Conservation (phyloP, 768 basidiomycete species). For the Leccinum imitatum region DNA sequence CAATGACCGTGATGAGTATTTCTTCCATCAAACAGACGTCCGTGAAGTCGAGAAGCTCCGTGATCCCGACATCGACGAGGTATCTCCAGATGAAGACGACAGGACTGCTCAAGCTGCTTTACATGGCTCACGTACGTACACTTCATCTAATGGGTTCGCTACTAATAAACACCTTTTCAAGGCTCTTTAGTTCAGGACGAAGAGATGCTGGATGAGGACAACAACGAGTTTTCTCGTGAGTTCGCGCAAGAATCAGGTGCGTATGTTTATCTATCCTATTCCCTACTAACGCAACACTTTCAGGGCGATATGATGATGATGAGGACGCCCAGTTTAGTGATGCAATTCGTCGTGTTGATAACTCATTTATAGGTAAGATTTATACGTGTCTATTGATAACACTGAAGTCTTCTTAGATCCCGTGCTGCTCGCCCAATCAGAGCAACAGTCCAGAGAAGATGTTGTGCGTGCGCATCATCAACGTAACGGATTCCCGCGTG, state of each 20-base stretch:
- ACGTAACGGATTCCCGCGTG: not conserved
- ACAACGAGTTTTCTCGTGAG: not conserved
- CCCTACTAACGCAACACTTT: not conserved
- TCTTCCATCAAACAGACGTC: not conserved
- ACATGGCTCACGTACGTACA: not conserved
- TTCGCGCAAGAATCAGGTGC: not conserved
- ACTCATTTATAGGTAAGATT: not conserved
- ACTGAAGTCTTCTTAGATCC: not conserved
- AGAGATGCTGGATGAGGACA: not conserved
- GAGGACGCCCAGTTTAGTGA: not conserved
- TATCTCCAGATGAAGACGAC: not conserved
- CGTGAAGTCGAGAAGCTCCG: not conserved
- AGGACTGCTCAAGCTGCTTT: not conserved
- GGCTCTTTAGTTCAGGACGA: not conserved
- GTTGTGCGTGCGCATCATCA: not conserved
- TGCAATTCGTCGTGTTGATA: not conserved
- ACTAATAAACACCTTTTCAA: not conserved
- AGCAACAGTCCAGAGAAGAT: not conserved
- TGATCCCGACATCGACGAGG: not conserved
- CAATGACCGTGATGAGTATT: not conserved
- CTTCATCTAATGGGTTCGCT: not conserved
- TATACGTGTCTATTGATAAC: not conserved
- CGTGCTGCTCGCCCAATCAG: not conserved
- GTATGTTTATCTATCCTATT: not conserved
- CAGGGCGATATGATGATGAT: not conserved